A percentile compares a stretch with the other conserved stretches of the same genome.
These are phyloP conservation scores for Pseudovirgaria hyperparasitica DNA, from an alignment of 2,329 filamentous ascomycete genomes.

Conservation along the genomic window DNA sequence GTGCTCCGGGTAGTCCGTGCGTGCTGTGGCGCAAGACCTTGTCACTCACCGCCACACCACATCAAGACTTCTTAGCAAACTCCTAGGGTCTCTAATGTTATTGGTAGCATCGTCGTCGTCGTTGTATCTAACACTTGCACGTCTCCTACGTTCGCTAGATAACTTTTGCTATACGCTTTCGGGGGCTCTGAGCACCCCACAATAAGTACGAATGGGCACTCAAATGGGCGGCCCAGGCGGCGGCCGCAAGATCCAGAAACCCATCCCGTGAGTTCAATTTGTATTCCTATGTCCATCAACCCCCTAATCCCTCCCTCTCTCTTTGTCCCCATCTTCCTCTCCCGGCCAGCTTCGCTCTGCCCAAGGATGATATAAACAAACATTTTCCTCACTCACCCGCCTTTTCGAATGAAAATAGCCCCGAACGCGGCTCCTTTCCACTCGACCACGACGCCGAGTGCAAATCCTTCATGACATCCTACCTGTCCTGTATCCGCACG, in stretches of 20 bases:
- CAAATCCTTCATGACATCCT: constrained; percentile 74
- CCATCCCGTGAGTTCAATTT: constrained; percentile 57
- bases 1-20: too few species aligned
- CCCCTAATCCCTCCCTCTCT: constrained; percentile 1
- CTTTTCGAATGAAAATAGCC: too few species aligned
- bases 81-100: too few species aligned
- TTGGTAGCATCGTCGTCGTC: too few species aligned
- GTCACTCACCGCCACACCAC: too few species aligned
- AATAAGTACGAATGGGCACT: too few species aligned
- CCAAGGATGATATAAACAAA: constrained; percentile 7
- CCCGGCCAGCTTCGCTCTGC: constrained; percentile 2
- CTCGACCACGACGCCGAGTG: constrained; percentile 95
- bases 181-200: too few species aligned
- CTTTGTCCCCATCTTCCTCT: background rate
- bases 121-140: too few species aligned
- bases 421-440: constrained; percentile 89
- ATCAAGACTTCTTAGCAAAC: too few species aligned
- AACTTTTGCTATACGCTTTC: too few species aligned
- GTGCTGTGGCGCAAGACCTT: too few species aligned
- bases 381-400: constrained; percentile 1
- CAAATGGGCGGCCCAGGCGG: constrained; percentile 62
- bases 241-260: constrained; percentile 49
- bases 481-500: constrained; percentile 77
- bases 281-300: background rate
- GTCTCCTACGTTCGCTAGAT: too few species aligned